A percentile compares a stretch with the other conserved stretches of the same genome.
phyloP scores from a whole-genome alignment of 192 early-diverging fungal genomes.

The Geranomyces michiganensis region DNA sequence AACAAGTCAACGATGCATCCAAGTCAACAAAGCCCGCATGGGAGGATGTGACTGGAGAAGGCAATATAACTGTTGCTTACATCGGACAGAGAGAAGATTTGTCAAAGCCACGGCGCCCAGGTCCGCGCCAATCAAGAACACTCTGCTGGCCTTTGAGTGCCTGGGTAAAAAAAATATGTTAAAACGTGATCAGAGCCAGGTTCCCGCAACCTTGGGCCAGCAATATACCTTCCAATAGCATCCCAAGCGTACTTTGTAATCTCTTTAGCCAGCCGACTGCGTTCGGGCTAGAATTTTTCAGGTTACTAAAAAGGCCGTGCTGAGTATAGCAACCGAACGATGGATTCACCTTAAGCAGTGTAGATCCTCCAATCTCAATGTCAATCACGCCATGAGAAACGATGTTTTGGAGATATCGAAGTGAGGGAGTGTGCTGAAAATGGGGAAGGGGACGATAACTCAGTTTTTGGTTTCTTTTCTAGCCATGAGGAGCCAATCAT shows the following conservation, averaged over 20 bases:
- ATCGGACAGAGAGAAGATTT: constrained; percentile 12
- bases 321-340: too few species aligned
- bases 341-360: too few species aligned
- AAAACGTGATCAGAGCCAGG: not conserved
- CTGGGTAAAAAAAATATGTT: not conserved
- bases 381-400: constrained; percentile 28
- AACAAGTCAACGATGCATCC: not conserved
- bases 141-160: not conserved
- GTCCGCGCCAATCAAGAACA: constrained; percentile 21
- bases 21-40: too few species aligned
- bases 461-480: too few species aligned
- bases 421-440: not conserved
- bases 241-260: constrained; percentile 30
- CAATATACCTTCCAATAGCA: not conserved
- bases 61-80: not conserved
- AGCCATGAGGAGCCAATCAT: too few species aligned
- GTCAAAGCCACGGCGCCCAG: constrained; percentile 10
- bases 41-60: not conserved
- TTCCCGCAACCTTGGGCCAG: not conserved
- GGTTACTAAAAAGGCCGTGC: not conserved
- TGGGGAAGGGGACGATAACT: not conserved
- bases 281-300: constrained; percentile 11
- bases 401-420: constrained; percentile 4
- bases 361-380: not conserved
- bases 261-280: constrained; percentile 16